Percentiles rank a stretch among this genome's conserved stretches.
Evolutionary conservation across 192 early-diverging fungal species (phyloP).

Genomic region (Podila minutissima): DNA sequence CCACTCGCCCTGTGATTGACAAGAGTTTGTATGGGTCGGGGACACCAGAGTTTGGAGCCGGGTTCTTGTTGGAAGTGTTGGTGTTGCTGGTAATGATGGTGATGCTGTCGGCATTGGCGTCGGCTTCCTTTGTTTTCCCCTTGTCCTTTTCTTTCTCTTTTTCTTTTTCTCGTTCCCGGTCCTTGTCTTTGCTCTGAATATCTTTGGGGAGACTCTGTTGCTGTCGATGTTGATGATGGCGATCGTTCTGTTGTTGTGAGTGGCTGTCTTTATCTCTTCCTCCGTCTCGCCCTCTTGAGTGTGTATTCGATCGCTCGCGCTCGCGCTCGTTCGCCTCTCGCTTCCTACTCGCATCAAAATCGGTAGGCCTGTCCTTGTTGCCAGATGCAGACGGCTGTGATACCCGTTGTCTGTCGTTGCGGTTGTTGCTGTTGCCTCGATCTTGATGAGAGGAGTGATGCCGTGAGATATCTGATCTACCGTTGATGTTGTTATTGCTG

Average conservation of each 20-base stretch:
- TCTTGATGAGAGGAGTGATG: neutral
- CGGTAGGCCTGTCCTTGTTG: neutral
- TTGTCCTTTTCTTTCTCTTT: neutral
- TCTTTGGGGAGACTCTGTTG: neutral
- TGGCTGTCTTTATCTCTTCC: slow-evolving; percentile 8
- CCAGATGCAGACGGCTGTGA: neutral
- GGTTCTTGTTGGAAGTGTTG: slow-evolving; percentile 5
- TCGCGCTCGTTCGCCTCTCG: neutral
- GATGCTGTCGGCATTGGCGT: neutral
- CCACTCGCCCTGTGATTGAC: slow-evolving; percentile 43
- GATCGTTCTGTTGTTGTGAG: neutral
- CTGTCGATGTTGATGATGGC: neutral
- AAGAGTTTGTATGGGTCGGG: slow-evolving; percentile 36
- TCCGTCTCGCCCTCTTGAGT: neutral
- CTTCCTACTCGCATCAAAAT: neutral
- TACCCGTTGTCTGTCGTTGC: neutral
- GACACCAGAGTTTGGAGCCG: neutral
- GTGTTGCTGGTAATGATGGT: neutral
- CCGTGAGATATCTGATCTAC: neutral
- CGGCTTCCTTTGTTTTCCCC: slow-evolving; percentile 6
- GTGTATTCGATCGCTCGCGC: neutral
- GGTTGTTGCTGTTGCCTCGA: neutral
- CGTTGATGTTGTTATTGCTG: neutral
- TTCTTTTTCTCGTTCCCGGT: neutral
- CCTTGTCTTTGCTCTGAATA: neutral